phyloP scores from a whole-genome alignment of 768 basidiomycete species.

The Tylopilus cervinicoccineus region DNA sequence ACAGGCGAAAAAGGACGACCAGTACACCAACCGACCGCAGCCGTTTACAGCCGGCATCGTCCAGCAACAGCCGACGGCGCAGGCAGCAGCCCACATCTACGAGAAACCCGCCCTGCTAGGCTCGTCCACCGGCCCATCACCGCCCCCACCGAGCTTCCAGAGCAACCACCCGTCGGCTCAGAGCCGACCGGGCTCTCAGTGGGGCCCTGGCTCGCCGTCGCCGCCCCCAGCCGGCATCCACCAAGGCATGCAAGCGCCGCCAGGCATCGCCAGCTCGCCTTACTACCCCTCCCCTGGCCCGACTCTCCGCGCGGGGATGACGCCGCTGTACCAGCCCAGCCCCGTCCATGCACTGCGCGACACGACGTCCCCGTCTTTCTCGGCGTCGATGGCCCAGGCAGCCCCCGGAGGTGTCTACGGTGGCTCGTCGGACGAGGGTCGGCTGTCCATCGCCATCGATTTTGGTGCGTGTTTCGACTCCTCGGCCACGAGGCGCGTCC shows the following conservation, averaged over 20 bases:
- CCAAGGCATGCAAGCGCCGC: conserved; percentile 1
- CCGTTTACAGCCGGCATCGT: conserved; percentile 35
- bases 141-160: conserved; percentile 41
- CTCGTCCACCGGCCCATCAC: conserved; percentile 37
- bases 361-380: conserved; percentile 24
- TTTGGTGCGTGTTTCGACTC: conserved; percentile 57
- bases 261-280: neutral
- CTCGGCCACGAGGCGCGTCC: neutral
- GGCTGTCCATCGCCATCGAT: conserved; percentile 78
- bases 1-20: conserved; percentile 28
- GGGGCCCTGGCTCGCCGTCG: conserved; percentile 33
- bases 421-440: conserved; percentile 56
- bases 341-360: conserved; percentile 23
- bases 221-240: conserved; percentile 20
- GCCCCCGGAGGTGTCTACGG: neutral
- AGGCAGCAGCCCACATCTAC: conserved; percentile 30
- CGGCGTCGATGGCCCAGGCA: neutral
- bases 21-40: conserved; percentile 32
- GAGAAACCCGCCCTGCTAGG: conserved; percentile 42
- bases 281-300: neutral
- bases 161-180: conserved; percentile 22
- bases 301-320: neutral
- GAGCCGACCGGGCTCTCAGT: conserved; percentile 20
- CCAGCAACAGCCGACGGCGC: conserved; percentile 50
- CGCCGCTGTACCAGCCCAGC: conserved; percentile 27